phyloP scores from a whole-genome alignment of 2,329 filamentous ascomycete species.

The Fusarium devonianum region DNA sequence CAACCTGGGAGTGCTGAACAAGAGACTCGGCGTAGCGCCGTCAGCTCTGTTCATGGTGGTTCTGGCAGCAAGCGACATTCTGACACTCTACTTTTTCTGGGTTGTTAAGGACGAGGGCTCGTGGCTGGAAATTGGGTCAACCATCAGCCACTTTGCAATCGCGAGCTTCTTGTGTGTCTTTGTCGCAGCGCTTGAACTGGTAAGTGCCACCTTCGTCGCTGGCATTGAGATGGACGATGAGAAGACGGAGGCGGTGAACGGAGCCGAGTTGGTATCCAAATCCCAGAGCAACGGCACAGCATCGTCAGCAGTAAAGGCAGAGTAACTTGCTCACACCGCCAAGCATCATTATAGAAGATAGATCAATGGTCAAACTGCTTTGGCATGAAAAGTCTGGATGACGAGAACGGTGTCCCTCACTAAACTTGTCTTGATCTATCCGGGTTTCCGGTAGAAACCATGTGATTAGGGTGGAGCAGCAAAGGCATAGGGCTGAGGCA shows the following conservation, averaged over 20 bases:
- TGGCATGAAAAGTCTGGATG: not conserved
- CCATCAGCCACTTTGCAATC: slow-evolving; percentile 94
- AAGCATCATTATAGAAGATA: not conserved
- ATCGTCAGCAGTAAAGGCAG: slow-evolving; percentile 1
- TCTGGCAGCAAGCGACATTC: slow-evolving; percentile 87
- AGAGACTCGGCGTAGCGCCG: slow-evolving; percentile 80
- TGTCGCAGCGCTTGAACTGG: slow-evolving; percentile 83
- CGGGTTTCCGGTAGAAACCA: not conserved
- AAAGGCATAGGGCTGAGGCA: slow-evolving; percentile 33
- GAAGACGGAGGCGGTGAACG: slow-evolving; percentile 5
- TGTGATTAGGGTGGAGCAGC: slow-evolving; percentile 15
- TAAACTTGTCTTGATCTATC: not conserved
- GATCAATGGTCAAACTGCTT: slow-evolving; percentile 3
- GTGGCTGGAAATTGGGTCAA: slow-evolving; percentile 97
- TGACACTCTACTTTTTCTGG: slow-evolving; percentile 97
- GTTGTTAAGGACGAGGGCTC: slow-evolving; percentile 95
- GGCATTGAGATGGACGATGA: slow-evolving; percentile 72
- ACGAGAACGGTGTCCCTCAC: not conserved
- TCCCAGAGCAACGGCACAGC: slow-evolving; percentile 28
- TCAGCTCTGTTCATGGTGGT: slow-evolving; percentile 93
- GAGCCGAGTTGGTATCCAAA: not conserved
- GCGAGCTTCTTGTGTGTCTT: slow-evolving; percentile 90
- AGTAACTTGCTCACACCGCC: slow-evolving; percentile 3
- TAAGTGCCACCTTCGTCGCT: slow-evolving; percentile 82
- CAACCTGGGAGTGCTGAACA: slow-evolving; percentile 92